phyloP scores from a whole-genome alignment of 2,329 filamentous ascomycete genomes.

The Pyrenophora tritici-repentis region DNA sequence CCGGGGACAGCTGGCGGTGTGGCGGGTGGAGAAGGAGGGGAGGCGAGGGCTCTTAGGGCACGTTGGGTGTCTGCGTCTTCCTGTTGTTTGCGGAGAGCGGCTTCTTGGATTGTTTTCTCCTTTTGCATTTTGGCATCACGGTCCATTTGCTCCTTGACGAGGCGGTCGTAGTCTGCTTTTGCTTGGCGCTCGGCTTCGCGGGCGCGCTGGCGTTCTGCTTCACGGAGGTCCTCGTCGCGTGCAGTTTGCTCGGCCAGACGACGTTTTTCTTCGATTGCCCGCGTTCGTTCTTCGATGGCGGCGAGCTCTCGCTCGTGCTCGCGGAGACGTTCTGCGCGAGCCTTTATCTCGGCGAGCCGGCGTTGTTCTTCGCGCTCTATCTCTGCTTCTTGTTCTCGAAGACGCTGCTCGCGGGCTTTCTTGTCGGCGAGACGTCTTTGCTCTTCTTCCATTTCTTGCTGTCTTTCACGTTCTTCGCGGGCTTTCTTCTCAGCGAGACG shows the following conservation, averaged over 20 bases:
- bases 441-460: too few relatives aligned
- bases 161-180: constrained; percentile 10
- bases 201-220: background rate
- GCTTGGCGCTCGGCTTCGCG: constrained; percentile 3
- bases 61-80: constrained; percentile 15
- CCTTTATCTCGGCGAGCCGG: constrained; percentile 1
- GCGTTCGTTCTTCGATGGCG: background rate
- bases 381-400: background rate
- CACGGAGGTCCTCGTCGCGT: too few relatives aligned
- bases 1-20: constrained; percentile 7
- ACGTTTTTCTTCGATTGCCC: constrained; percentile 1
- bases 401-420: background rate
- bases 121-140: constrained; percentile 13
- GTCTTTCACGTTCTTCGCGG: too few relatives aligned
- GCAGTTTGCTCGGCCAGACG: too few relatives aligned
- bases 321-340: background rate
- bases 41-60: background rate
- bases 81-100: constrained; percentile 3
- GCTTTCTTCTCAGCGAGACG: too few relatives aligned
- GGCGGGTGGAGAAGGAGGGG: constrained; percentile 10
- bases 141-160: constrained; percentile 8
- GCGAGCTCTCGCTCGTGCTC: background rate
- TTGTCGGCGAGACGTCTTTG: too few relatives aligned
- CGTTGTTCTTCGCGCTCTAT: background rate
- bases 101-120: constrained; percentile 17